These are phyloP conservation scores for Bacterosira constricta DNA, from an alignment of 108 stramenopile species.

Conservation along the genomic window DNA sequence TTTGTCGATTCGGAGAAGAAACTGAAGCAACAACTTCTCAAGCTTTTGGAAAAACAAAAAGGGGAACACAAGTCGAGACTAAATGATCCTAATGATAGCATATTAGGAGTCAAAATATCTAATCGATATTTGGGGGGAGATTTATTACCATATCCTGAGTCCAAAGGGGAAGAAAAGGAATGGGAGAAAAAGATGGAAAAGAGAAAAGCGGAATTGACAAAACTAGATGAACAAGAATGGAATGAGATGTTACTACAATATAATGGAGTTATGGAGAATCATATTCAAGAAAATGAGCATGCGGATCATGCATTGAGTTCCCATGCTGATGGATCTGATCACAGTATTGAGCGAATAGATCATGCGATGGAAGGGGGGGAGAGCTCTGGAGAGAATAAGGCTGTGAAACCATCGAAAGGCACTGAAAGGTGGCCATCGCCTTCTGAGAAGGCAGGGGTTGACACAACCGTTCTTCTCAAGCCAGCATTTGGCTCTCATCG, in stretches of 20 bases:
- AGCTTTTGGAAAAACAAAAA: slow-evolving; percentile 40
- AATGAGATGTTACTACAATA: slow-evolving; percentile 32
- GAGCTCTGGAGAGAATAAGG: background rate
- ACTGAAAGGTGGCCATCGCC: slow-evolving; percentile 22
- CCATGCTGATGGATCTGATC: background rate
- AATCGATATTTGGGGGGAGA: slow-evolving; percentile 50
- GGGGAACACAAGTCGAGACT: slow-evolving; percentile 14
- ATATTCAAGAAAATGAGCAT: too few species aligned
- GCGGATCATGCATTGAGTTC: slow-evolving; percentile 6
- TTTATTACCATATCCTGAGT: slow-evolving; percentile 42
- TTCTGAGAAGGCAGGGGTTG: slow-evolving; percentile 20
- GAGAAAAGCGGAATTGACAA: slow-evolving; percentile 32
- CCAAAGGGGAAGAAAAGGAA: slow-evolving; percentile 23
- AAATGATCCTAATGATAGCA: slow-evolving; percentile 18
- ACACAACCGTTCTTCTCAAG: slow-evolving; percentile 30
- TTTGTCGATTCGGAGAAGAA: slow-evolving; percentile 52
- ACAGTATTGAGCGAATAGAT: background rate
- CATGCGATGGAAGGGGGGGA: background rate
- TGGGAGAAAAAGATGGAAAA: slow-evolving; percentile 33
- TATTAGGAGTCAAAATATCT: slow-evolving; percentile 44
- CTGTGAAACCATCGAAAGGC: background rate
- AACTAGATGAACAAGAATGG: slow-evolving; percentile 37
- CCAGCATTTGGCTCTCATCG: slow-evolving; percentile 39
- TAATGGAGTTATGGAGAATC: slow-evolving; percentile 26
- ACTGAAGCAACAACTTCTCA: slow-evolving; percentile 38